Conservation (phyloP, 371 early-diverging fungal species). For the Syncephalastrum monosporum region DNA sequence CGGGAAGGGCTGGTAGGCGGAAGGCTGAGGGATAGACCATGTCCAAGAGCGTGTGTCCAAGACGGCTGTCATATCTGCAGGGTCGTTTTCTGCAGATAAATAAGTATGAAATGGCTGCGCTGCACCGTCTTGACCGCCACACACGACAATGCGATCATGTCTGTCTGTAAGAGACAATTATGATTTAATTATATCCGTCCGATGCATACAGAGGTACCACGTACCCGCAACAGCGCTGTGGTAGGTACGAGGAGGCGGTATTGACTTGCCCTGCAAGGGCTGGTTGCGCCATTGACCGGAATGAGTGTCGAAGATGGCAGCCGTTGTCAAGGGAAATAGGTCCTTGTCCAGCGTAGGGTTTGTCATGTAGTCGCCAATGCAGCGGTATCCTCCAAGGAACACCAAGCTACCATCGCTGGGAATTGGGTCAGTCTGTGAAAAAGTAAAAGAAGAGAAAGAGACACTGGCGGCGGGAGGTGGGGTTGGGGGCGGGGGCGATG, state of each 20-base stretch:
- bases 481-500: no score
- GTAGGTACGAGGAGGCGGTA: slow-evolving; percentile 26
- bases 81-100: slow-evolving; percentile 16
- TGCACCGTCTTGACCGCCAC: slow-evolving; percentile 32
- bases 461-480: no score
- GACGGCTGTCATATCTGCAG: slow-evolving; percentile 22
- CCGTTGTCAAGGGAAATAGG: slow-evolving; percentile 18
- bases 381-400: slow-evolving; percentile 29
- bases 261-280: slow-evolving; percentile 11
- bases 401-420: slow-evolving; percentile 26
- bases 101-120: slow-evolving; percentile 33
- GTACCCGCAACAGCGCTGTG: slow-evolving; percentile 38
- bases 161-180: slow-evolving; percentile 11
- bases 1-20: slow-evolving; percentile 32
- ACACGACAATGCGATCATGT: slow-evolving; percentile 21
- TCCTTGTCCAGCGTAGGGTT: slow-evolving; percentile 10
- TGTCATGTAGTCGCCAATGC: slow-evolving; percentile 17
- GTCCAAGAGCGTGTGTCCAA: slow-evolving; percentile 23
- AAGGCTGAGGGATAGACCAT: slow-evolving; percentile 27
- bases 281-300: slow-evolving; percentile 21
- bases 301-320: slow-evolving; percentile 19
- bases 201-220: neutral
- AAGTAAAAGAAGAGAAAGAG: neutral
- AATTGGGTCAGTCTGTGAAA: neutral
- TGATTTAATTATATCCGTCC: neutral